phyloP scores from a whole-genome alignment of 2,329 filamentous ascomycete species.

The Clonostachys byssicola region DNA sequence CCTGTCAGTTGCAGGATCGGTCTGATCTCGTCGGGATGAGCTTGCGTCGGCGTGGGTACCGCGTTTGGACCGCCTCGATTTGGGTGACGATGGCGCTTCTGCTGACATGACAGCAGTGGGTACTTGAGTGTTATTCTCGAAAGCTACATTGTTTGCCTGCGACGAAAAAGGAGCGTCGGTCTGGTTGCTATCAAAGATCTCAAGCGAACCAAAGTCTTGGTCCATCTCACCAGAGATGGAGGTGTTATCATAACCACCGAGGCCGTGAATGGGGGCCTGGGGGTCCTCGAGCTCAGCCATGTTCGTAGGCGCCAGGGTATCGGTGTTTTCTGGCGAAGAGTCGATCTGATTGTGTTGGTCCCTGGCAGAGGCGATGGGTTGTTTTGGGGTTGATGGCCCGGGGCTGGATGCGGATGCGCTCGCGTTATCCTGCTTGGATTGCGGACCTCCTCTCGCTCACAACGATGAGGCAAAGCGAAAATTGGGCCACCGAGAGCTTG shows the following conservation, averaged over 20 bases:
- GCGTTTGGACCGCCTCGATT: neutral
- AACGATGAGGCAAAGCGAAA: constrained; percentile 23
- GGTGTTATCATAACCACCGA: constrained; percentile 13
- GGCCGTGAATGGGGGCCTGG: constrained; percentile 10
- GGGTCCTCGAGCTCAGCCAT: too few species aligned
- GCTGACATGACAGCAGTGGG: constrained; percentile 22
- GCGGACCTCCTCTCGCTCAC: constrained; percentile 18
- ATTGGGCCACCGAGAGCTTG: constrained; percentile 23
- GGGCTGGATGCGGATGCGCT: constrained; percentile 3
- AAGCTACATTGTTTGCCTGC: constrained; percentile 9
- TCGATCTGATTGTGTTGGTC: too few species aligned
- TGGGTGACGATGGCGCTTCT: constrained; percentile 7
- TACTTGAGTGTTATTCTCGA: constrained; percentile 8
- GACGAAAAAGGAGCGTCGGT: constrained; percentile 21
- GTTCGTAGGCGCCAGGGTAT: too few species aligned
- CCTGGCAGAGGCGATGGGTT: neutral
- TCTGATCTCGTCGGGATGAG: too few species aligned
- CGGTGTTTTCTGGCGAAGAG: too few species aligned
- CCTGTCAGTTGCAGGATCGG: too few species aligned
- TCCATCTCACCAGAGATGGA: constrained; percentile 1
- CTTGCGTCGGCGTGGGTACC: too few species aligned
- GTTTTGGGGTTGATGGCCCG: neutral
- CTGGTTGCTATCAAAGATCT: constrained; percentile 31
- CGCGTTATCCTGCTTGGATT: constrained; percentile 14
- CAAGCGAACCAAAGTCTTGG: constrained; percentile 25